phyloP scores from a whole-genome alignment of 345 rosid species.

The Citrus reticulata region DNA sequence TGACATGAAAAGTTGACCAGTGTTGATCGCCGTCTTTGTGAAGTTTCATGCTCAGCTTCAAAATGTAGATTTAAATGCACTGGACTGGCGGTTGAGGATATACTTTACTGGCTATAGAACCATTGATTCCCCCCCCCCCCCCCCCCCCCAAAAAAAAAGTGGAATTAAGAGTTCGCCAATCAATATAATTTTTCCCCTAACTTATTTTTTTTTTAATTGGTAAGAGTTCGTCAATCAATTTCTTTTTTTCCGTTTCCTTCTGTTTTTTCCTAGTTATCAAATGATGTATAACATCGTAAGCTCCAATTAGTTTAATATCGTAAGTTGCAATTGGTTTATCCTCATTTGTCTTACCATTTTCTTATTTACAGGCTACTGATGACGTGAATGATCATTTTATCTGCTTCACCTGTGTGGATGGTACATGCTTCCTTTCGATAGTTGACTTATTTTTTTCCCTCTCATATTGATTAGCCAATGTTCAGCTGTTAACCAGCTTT shows the following conservation, averaged over 20 bases:
- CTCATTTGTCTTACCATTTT: neutral
- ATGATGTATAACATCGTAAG: neutral
- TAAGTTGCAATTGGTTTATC: neutral
- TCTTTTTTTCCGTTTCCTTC: neutral
- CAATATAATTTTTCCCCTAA: neutral
- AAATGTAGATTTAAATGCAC: neutral
- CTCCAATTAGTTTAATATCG: neutral
- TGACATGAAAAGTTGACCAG: neutral
- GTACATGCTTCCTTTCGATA: conserved; percentile 27
- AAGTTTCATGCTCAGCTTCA: neutral
- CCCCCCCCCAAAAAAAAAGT: neutral
- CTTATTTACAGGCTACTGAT: conserved; percentile 59
- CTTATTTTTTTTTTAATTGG: neutral
- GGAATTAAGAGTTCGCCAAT: neutral
- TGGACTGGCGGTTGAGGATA: neutral
- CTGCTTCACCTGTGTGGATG: conserved; percentile 82
- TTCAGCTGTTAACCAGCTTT: neutral
- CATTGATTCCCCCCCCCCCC: too few species aligned
- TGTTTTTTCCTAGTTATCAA: neutral
- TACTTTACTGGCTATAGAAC: neutral
- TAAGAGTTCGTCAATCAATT: neutral
- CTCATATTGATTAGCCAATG: neutral
- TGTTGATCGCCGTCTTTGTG: neutral
- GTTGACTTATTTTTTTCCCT: neutral
- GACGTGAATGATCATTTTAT: conserved; percentile 70